Base-by-base conservation (phyloP, 2,329 filamentous ascomycete genomes). In the Chrysoporthe puriensis region DNA sequence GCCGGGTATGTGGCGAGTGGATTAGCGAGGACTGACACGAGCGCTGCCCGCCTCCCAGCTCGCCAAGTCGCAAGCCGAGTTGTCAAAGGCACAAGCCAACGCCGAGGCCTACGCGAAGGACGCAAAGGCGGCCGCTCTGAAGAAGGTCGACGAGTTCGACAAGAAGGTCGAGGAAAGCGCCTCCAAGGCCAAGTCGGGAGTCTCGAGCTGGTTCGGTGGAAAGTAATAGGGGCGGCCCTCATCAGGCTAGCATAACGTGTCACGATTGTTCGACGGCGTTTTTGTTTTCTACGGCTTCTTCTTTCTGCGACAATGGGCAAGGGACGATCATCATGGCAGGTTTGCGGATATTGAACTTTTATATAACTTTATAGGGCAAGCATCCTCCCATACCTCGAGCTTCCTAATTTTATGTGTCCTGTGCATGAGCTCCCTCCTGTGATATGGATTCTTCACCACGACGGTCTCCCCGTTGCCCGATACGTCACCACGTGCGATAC, bases 181-280 rank as follows among this genome's bases (percentile, higher is more conserved):
- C 4, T 80, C 89, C 63, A 91, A 97, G 83, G 91, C 93, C 57
- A 97, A 97, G 88, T 88, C 89, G 74, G 91, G 91, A 71, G 79
- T 97, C 74, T 92, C 91, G 54, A 87, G 91, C 77, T 97, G 94
- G 94, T 97, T 97, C 75, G 90, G 93, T 67, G 86, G 86, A 70
- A 87, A 86, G 76, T 81, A 77, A 73, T 21, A 4, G 13, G 18
- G 11, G 8, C 21, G 3, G 13, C n/a, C 3, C 18, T 14, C 34
- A 44, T 34, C n/a, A 2, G n/a, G 14, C 18, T n/a, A 42, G 6
- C 42, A 64, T 57, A 36, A 62, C 26, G 40, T 56, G 58, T 52
- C n/a, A 60, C 26, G 50, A 50, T 63, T 54, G 36, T 59, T 18
- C n/a, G 40, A 58, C 21, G 65, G 60, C 65, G 52, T 67, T 66